Evolutionary conservation across 495 filamentous ascomycete species (phyloP).

Genomic region (Pyronema omphalodes): DNA sequence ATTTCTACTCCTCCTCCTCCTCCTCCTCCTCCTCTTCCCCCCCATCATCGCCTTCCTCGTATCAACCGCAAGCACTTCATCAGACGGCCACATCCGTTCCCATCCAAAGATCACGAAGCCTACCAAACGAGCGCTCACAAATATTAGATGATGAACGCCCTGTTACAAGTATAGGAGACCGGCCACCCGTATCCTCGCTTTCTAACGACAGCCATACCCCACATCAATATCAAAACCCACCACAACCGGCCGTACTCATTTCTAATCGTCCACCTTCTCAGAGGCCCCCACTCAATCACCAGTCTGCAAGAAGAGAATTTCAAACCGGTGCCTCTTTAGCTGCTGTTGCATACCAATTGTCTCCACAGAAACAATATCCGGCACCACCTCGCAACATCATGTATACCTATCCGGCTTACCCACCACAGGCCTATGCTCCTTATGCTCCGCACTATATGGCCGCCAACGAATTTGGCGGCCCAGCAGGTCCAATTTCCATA

Average conservation of each 20-base stretch:
- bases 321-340: conserved; percentile 7
- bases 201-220: not conserved
- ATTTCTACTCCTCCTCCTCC: not conserved
- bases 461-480: no score
- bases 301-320: conserved; percentile 5
- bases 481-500: not conserved
- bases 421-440: conserved; percentile 3
- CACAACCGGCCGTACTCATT: not conserved
- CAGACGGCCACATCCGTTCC: not conserved
- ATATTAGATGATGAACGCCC: not conserved
- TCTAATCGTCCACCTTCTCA: not conserved
- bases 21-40: no score
- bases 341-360: conserved; percentile 11
- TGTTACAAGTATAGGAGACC: not conserved
- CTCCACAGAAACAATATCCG: conserved; percentile 9
- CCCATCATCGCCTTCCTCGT: no score
- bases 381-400: conserved; percentile 9
- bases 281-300: not conserved
- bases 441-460: conserved; percentile 9
- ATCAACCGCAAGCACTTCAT: not conserved
- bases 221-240: not conserved
- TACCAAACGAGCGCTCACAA: not conserved
- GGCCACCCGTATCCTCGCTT: not conserved
- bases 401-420: no score
- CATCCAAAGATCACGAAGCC: not conserved